Evolutionary conservation across 208 protist species (phyloP).

Genomic region (Leishmania arabica): DNA sequence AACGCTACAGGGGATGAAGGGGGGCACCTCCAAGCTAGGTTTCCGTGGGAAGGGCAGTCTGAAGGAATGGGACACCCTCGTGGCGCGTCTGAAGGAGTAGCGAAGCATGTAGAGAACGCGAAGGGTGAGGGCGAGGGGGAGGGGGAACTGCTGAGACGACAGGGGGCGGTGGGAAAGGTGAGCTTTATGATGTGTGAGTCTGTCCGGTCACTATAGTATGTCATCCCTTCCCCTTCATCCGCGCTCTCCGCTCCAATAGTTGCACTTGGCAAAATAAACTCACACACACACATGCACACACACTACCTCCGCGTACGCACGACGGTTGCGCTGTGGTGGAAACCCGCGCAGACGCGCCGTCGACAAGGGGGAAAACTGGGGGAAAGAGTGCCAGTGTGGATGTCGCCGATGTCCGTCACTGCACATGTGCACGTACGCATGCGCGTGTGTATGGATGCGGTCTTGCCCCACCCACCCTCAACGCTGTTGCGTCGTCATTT

Average conservation of each 20-base stretch:
- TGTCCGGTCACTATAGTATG: background rate
- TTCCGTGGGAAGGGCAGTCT: slow-evolving; percentile 81
- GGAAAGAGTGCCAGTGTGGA: background rate
- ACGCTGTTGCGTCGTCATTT: background rate
- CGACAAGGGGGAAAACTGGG: background rate
- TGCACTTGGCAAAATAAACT: background rate
- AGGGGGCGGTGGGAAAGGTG: background rate
- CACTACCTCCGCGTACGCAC: background rate
- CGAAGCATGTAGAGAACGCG: background rate
- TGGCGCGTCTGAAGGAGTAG: slow-evolving; percentile 31
- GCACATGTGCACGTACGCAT: background rate
- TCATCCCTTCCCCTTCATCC: background rate
- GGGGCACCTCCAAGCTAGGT: slow-evolving; percentile 69
- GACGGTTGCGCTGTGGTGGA: background rate
- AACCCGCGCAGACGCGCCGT: background rate
- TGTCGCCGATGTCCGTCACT: background rate
- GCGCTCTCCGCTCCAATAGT: background rate
- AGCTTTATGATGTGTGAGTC: background rate
- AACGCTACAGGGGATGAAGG: slow-evolving; percentile 61
- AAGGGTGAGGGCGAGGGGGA: background rate
- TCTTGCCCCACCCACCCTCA: background rate
- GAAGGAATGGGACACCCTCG: slow-evolving; percentile 58
- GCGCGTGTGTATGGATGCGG: background rate
- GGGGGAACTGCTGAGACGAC: background rate
- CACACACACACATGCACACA: background rate